Evolutionary conservation across 148 eudicot genomes (phyloP), one percentile per base, ranked within the genome.

Genomic region (Silene uniflora): DNA sequence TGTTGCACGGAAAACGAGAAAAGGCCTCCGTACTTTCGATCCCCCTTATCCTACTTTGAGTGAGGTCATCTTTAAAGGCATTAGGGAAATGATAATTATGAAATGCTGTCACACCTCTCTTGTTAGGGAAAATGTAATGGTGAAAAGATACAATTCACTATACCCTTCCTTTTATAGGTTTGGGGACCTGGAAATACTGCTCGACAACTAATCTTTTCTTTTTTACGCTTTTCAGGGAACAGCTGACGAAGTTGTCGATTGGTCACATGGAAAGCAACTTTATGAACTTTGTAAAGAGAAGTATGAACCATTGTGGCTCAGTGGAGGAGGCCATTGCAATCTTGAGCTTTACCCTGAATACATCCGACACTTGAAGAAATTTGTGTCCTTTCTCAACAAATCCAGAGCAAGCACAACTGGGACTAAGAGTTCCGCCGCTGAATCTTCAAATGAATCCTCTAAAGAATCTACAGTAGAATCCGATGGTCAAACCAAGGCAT

Each of bases 261-360:
- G 87, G 49, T 87, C 98, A 79, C 98, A 94, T 17, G 98, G 98
- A 75, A 94, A 88, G 86, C 95, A 94, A 80, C 93, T 94, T 32
- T 80, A 87, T 79, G 97, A 94, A 84, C 98, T 88, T 55, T 86
- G 93, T 77, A 94, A 90, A 77, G 86, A 84, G 75, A 91, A 91
- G 77, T 90, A 94, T 27, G 97, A 91, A 67, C 98, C 98, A 35
- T 77, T 94, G 44, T 91, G 98, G 98, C 87, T 94, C 67, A 88
- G 73, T 76, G 98, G 98, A 10, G 98, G 98, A 71, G 97, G 97
- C 13, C 98, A 94, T 79, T 90, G 96, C 83, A 91, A 94, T 76
- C 97, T 94, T 25, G 98, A 94, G 85, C 86, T 94, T 47, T 94
- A 85, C 77, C 95, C 98, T 1, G 97, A 94, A 71, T 94, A 83